A percentile compares a stretch with the other conserved stretches of the same genome.
Evolutionary conservation across 2,329 filamentous ascomycete genomes (phyloP).

Genomic region (Cytospora leucostoma): DNA sequence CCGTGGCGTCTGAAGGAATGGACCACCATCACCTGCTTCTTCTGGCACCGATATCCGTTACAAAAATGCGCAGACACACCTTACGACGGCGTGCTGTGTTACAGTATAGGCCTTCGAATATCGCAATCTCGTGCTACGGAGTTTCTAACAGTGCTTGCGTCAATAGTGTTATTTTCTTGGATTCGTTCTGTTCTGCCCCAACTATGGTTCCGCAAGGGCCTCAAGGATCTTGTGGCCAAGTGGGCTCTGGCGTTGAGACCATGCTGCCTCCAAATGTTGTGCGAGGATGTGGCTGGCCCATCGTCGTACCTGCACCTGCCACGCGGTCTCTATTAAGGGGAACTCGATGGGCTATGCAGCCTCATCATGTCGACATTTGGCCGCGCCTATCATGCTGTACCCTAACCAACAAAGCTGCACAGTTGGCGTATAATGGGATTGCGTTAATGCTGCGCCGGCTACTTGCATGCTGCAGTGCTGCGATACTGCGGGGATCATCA

Average conservation of each 20-base stretch:
- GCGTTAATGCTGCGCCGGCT: neutral
- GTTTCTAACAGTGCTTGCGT: neutral
- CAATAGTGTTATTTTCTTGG: neutral
- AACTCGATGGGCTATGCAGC: constrained; percentile 7
- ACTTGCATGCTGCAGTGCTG: neutral
- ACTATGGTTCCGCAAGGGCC: neutral
- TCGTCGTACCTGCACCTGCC: constrained; percentile 12
- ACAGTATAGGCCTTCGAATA: neutral
- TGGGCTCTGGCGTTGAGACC: neutral
- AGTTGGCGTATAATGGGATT: neutral
- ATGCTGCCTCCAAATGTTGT: neutral
- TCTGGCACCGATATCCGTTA: constrained; percentile 13
- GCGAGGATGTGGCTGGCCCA: neutral
- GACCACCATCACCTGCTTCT: constrained; percentile 11
- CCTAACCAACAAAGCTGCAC: neutral
- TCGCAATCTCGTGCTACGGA: neutral
- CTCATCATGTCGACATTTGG: neutral
- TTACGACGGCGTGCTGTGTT: neutral
- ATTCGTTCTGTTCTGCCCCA: neutral
- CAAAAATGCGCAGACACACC: neutral
- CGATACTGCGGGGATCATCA: neutral
- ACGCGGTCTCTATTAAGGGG: constrained; percentile 6
- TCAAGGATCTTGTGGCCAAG: neutral
- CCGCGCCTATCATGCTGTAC: neutral
- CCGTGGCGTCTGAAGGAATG: neutral